These are phyloP conservation scores for Beauveria asiatica DNA, from an alignment of 2,329 filamentous ascomycete genomes.

Conservation along the genomic window DNA sequence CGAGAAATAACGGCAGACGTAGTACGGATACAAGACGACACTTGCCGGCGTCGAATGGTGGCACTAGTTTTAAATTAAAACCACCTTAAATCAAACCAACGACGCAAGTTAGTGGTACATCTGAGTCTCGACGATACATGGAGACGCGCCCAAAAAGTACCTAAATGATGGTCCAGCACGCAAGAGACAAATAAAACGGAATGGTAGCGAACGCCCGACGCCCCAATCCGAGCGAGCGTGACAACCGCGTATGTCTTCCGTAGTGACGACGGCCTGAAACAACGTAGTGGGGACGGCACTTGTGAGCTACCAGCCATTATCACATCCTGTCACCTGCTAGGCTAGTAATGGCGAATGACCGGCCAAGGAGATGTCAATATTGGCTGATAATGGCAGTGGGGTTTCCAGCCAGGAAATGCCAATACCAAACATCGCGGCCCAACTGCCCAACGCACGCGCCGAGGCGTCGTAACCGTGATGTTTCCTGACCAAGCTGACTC, in stretches of 20 bases:
- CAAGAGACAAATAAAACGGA: neutral
- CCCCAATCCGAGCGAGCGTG: conserved; percentile 1
- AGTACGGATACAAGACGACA: neutral
- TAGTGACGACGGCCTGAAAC: conserved; percentile 10
- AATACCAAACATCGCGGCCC: neutral
- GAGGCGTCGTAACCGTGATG: too few species aligned
- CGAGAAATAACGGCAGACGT: neutral
- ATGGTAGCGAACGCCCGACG: neutral
- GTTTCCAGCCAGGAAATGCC: neutral
- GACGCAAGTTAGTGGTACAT: neutral
- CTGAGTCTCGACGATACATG: neutral
- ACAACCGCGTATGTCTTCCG: conserved; percentile 11
- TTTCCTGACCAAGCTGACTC: neutral
- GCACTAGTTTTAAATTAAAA: conserved; percentile 4
- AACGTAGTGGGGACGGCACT: conserved; percentile 8
- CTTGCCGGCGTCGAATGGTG: neutral
- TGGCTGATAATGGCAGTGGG: neutral
- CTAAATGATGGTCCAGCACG: neutral
- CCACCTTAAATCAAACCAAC: neutral
- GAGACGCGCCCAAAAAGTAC: neutral
- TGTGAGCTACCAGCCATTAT: conserved; percentile 8
- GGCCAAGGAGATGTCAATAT: neutral
- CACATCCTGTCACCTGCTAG: neutral
- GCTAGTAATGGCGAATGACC: neutral
- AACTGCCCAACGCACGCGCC: neutral